Evolutionary conservation across 148 eudicot genomes (phyloP), one percentile per base, ranked within the genome.

Genomic region (Nyssa sinensis): DNA sequence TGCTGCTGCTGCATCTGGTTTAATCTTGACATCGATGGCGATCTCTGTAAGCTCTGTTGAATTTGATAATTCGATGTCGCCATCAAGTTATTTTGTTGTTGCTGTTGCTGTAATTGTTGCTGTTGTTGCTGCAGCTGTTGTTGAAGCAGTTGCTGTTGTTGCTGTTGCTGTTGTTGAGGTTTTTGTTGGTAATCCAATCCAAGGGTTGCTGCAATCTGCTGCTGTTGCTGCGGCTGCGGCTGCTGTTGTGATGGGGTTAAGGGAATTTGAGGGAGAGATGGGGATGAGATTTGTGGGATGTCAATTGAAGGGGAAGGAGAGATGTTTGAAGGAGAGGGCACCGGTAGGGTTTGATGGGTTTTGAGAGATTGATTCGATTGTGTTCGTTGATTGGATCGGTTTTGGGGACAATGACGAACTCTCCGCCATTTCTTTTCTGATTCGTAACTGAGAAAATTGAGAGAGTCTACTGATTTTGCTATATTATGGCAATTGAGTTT

Each of bases 271-370:
- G 78, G 66, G 14, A 83, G 61, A 8, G 85, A 62, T 3, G 88
- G 84, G 19, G 86, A 80, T 11, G 86, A 77, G 74, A 86, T 84
- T 66, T 82, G 83, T 19, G 86, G 86, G 30, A 81, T 68, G 34
- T 86, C 91, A 57, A 86, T 72, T n/a, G 83, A 81, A 29, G 87
- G 83, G 29, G 89, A 86, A 66, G 83, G 87, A 34, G 86, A 78
- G 19, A 83, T 65, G 75, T 86, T 86, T 0, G 87, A 78, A 30
- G 88, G 86, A 30, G 88, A 86, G 71, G 83, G 63, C 69, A 82
- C n/a, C 70, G n/a, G 69, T 32, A 28, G 62, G 67, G 35, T 74
- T 73, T 0, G 64, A n/a, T 5, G 77, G 73, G 30, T 63, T 84
- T 67, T 81, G 87, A 31, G 82, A 47, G 16, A 78, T 61, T 55